phyloP scores from a whole-genome alignment of 495 filamentous ascomycete genomes.

The Echria macrotheca region DNA sequence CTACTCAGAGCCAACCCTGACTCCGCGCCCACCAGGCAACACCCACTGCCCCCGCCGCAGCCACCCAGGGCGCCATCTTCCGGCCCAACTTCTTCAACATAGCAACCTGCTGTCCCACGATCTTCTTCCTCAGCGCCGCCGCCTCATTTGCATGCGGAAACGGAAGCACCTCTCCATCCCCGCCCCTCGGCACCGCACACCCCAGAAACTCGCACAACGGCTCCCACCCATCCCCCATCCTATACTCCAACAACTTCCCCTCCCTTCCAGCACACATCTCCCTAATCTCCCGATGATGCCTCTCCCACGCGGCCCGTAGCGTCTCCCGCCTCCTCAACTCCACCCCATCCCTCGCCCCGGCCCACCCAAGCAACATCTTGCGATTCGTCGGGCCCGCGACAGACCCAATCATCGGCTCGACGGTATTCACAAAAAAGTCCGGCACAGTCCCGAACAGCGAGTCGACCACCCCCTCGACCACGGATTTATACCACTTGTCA shows the following conservation, averaged over 20 bases:
- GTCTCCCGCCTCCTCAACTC: slow-evolving; percentile 8
- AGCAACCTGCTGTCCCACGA: not conserved
- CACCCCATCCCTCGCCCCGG: slow-evolving; percentile 19
- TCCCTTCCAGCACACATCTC: slow-evolving; percentile 20
- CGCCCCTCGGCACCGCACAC: slow-evolving; percentile 28
- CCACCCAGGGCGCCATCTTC: not conserved
- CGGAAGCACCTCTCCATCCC: slow-evolving; percentile 11
- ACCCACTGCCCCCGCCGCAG: not conserved
- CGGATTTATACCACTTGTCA: slow-evolving; percentile 34
- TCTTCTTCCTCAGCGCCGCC: slow-evolving; percentile 6
- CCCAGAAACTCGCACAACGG: slow-evolving; percentile 43
- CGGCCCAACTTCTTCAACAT: not conserved
- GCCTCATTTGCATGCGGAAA: slow-evolving; percentile 41
- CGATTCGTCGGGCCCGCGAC: not conserved
- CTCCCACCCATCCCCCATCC: slow-evolving; percentile 41
- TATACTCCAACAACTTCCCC: slow-evolving; percentile 37
- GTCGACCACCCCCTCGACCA: slow-evolving; percentile 7
- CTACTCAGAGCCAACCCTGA: not conserved
- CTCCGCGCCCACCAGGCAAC: not conserved
- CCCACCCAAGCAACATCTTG: slow-evolving; percentile 19
- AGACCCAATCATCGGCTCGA: slow-evolving; percentile 9
- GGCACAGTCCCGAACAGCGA: not conserved
- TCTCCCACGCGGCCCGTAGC: slow-evolving; percentile 14
- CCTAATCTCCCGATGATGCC: slow-evolving; percentile 24
- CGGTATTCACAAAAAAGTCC: not conserved